Conservation (phyloP, 2,329 filamentous ascomycete species). For the Aureobasidium sp. region DNA sequence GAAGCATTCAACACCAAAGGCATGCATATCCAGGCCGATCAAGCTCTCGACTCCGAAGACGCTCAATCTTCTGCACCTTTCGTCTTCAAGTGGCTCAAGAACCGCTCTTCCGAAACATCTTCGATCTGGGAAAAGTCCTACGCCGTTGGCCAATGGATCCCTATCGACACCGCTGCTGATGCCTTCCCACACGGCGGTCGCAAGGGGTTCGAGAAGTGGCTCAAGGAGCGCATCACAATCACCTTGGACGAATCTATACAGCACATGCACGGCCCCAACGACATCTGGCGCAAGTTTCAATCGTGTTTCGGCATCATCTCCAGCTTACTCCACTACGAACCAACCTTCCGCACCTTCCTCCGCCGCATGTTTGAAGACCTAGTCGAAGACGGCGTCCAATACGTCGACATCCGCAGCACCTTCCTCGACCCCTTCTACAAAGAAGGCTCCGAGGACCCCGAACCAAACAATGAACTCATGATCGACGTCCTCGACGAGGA, state of each 20-base stretch:
- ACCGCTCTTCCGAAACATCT: slow-evolving; percentile 33
- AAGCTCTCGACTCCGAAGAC: slow-evolving; percentile 45
- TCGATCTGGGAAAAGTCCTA: slow-evolving; percentile 63
- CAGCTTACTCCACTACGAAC: slow-evolving; percentile 78
- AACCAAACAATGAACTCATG: slow-evolving; percentile 59
- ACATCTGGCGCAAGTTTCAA: slow-evolving; percentile 79
- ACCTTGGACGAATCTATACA: slow-evolving; percentile 62
- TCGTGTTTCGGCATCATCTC: slow-evolving; percentile 65
- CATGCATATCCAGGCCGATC: slow-evolving; percentile 58
- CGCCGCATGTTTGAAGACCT: slow-evolving; percentile 61
- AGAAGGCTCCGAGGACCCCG: slow-evolving; percentile 54
- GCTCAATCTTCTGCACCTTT: slow-evolving; percentile 49
- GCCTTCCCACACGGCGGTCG: slow-evolving; percentile 65
- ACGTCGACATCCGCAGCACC: slow-evolving; percentile 71
- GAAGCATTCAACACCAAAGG: slow-evolving; percentile 62
- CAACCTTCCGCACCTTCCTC: slow-evolving; percentile 72
- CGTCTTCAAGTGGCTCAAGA: slow-evolving; percentile 49
- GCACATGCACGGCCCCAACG: slow-evolving; percentile 75
- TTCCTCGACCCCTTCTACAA: slow-evolving; percentile 65
- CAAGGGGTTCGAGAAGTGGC: slow-evolving; percentile 65
- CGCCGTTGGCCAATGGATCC: slow-evolving; percentile 47
- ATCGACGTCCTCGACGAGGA: slow-evolving; percentile 70
- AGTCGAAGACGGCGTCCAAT: slow-evolving; percentile 72
- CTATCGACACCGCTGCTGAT: slow-evolving; percentile 55
- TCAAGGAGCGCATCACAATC: slow-evolving; percentile 64